These are phyloP conservation scores for Suillus bovinus DNA, from an alignment of 768 basidiomycete genomes.

Conservation along the genomic window DNA sequence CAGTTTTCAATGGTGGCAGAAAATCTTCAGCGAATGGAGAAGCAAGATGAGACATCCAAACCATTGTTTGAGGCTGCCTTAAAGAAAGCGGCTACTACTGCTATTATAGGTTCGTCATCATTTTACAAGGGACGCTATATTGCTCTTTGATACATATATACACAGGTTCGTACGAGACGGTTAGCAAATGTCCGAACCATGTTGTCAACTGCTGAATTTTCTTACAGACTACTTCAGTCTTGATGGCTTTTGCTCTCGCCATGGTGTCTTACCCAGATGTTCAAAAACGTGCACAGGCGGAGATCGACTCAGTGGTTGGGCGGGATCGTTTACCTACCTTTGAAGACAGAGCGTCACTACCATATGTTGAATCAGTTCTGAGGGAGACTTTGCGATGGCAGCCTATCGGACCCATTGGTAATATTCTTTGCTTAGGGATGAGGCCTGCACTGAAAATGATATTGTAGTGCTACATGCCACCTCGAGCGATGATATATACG, in stretches of 20 bases:
- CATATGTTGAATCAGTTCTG: slow-evolving; percentile 1
- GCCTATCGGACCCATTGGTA: background rate
- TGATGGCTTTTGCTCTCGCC: slow-evolving; percentile 9
- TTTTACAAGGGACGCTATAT: background rate
- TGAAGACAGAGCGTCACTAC: background rate
- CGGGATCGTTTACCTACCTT: background rate
- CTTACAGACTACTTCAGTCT: slow-evolving; percentile 13
- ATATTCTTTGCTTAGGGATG: background rate
- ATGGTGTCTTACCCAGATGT: slow-evolving; percentile 14
- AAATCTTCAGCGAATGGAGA: slow-evolving; percentile 17
- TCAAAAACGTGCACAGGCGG: slow-evolving; percentile 18
- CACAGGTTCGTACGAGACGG: slow-evolving; percentile 24
- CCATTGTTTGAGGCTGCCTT: slow-evolving; percentile 9
- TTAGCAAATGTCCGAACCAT: slow-evolving; percentile 4
- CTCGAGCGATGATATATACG: background rate
- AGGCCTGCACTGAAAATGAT: background rate
- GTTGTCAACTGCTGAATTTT: background rate
- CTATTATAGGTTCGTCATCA: slow-evolving; percentile 15
- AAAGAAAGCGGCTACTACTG: slow-evolving; percentile 15
- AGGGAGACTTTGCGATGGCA: slow-evolving; percentile 4
- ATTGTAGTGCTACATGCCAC: background rate
- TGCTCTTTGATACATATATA: background rate
- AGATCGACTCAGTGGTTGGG: slow-evolving; percentile 16
- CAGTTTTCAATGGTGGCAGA: slow-evolving; percentile 16
- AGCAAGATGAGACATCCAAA: slow-evolving; percentile 6